Conservation (phyloP, 2,329 filamentous ascomycete genomes). For the Aspergillus latus region DNA sequence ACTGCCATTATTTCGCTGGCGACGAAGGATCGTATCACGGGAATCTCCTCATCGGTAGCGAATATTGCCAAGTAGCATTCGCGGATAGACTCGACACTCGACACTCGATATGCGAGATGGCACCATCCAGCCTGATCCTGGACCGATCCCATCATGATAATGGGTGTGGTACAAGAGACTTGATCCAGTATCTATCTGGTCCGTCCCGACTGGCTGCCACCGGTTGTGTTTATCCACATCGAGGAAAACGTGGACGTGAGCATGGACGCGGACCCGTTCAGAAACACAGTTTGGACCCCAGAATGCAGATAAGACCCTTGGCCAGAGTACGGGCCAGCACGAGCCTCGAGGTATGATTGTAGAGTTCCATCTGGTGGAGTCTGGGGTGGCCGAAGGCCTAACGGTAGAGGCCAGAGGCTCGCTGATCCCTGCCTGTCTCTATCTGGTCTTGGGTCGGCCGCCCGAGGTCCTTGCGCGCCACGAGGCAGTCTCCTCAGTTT, state of each 20-base stretch:
- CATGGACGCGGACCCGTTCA: too few relatives aligned
- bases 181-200: neutral
- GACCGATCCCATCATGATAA: neutral
- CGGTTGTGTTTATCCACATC: neutral
- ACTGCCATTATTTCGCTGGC: neutral
- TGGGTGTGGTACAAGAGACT: neutral
- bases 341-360: slow-evolving; percentile 12
- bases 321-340: neutral
- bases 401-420: too few relatives aligned
- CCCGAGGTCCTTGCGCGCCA: neutral
- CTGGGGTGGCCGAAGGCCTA: slow-evolving; percentile 1
- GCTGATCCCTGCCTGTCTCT: neutral
- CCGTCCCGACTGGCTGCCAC: neutral
- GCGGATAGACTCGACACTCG: neutral
- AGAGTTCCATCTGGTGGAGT: slow-evolving; percentile 2
- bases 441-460: neutral
- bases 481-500: too few relatives aligned
- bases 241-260: neutral
- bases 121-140: neutral
- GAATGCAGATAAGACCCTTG: neutral
- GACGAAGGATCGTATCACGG: neutral
- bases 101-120: too few relatives aligned
- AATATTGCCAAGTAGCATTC: slow-evolving; percentile 6
- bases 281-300: too few relatives aligned
- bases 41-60: neutral